These are phyloP conservation scores for Ammopiptanthus mongolicus DNA, from an alignment of 306 rosid species.

Conservation along the genomic window DNA sequence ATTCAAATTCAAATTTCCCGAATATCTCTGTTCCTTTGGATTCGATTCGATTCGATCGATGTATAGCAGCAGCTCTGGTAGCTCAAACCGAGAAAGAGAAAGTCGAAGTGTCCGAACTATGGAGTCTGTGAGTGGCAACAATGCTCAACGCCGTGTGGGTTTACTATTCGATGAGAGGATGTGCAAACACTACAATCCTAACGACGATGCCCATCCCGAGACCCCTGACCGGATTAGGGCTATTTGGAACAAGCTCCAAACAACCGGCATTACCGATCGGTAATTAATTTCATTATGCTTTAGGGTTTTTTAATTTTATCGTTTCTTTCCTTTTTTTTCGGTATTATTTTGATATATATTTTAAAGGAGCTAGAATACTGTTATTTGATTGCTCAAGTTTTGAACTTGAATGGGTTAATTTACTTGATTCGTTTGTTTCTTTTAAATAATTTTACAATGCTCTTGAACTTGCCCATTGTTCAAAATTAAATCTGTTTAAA, in stretches of 20 bases:
- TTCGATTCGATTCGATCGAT: background rate
- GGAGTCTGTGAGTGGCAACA: conserved; percentile 13
- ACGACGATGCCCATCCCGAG: conserved; percentile 67
- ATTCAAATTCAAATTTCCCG: background rate
- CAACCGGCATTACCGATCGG: conserved; percentile 57
- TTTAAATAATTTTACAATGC: background rate
- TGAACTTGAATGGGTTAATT: background rate
- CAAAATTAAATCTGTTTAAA: background rate
- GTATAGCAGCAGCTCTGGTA: no score
- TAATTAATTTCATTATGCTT: background rate
- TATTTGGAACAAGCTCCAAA: conserved; percentile 69
- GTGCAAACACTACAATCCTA: conserved; percentile 59
- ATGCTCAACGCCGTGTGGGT: conserved; percentile 51
- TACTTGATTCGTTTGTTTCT: background rate
- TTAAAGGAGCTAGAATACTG: background rate
- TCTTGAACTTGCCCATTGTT: background rate
- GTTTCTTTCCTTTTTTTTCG: background rate
- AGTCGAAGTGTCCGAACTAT: background rate
- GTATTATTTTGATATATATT: background rate
- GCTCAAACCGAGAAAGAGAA: background rate
- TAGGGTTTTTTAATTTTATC: background rate
- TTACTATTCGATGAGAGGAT: conserved; percentile 73
- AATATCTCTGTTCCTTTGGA: no score
- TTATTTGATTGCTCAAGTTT: background rate
- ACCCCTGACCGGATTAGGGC: conserved; percentile 62